A percentile compares a stretch with the other conserved stretches of the same genome.
Evolutionary conservation across 1,139 yeast genomes (phyloP).

Genomic region (Ogataea hybrid): DNA sequence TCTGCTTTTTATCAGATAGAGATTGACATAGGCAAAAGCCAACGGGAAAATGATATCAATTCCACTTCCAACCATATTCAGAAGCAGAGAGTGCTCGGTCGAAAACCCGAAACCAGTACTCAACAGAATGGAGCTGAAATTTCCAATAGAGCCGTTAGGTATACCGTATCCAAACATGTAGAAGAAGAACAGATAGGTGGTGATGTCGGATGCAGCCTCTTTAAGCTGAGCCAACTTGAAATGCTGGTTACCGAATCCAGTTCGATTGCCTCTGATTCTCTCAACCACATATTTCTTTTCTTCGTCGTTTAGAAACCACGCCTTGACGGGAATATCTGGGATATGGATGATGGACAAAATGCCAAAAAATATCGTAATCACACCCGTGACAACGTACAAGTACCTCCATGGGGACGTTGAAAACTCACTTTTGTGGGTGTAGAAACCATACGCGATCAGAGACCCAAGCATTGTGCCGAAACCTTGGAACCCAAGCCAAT

Average conservation of each 20-base stretch:
- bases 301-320: slow-evolving; percentile 40
- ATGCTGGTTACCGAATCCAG: slow-evolving; percentile 45
- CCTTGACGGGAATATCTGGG: slow-evolving; percentile 41
- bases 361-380: slow-evolving; percentile 46
- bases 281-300: slow-evolving; percentile 39
- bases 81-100: slow-evolving; percentile 30
- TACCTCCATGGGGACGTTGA: slow-evolving; percentile 47
- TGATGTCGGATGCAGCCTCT: slow-evolving; percentile 43
- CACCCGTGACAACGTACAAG: slow-evolving; percentile 47
- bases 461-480: slow-evolving; percentile 46
- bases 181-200: slow-evolving; percentile 40
- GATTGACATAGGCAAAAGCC: slow-evolving; percentile 38
- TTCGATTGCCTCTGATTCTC: slow-evolving; percentile 38
- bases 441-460: slow-evolving; percentile 50
- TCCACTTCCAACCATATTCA: slow-evolving; percentile 42
- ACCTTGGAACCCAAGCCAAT: slow-evolving; percentile 53
- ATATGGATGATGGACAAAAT: slow-evolving; percentile 38
- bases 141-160: slow-evolving; percentile 42
- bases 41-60: slow-evolving; percentile 36
- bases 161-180: slow-evolving; percentile 35
- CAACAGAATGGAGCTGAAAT: slow-evolving; percentile 33
- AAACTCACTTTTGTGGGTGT: slow-evolving; percentile 31
- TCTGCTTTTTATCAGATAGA: slow-evolving; percentile 36
- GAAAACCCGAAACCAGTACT: slow-evolving; percentile 28
- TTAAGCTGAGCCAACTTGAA: slow-evolving; percentile 42